Evolutionary conservation across 768 basidiomycete species (phyloP).

Genomic region (Termitomyces sp.): DNA sequence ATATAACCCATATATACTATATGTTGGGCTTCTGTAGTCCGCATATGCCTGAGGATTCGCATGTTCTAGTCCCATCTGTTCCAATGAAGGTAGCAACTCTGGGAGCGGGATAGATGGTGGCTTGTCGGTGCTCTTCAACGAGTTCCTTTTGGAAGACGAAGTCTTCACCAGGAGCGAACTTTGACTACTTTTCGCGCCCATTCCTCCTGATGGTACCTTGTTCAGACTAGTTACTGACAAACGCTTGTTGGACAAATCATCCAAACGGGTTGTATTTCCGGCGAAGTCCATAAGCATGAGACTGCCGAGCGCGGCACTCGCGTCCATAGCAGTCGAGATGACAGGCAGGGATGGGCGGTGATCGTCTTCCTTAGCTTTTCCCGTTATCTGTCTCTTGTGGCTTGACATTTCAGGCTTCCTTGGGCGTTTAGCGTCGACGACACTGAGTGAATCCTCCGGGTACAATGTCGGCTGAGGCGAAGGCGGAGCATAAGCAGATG

Average conservation of each 20-base stretch:
- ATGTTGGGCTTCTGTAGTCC: constrained; percentile 74
- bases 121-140: constrained; percentile 40
- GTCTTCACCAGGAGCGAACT: background rate
- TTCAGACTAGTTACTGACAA: constrained; percentile 20
- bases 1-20: constrained; percentile 77
- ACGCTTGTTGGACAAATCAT: constrained; percentile 6
- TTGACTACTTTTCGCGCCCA: background rate
- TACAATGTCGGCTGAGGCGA: constrained; percentile 61
- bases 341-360: constrained; percentile 16
- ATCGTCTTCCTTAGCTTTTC: constrained; percentile 16
- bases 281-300: constrained; percentile 60
- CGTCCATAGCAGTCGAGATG: constrained; percentile 27
- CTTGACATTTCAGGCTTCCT: constrained; percentile 11
- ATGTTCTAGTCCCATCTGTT: constrained; percentile 74
- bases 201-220: constrained; percentile 18
- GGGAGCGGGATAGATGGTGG: constrained; percentile 81
- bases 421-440: constrained; percentile 33
- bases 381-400: constrained; percentile 6
- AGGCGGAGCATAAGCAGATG: constrained; percentile 27
- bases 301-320: constrained; percentile 46
- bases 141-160: constrained; percentile 1
- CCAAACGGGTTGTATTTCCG: constrained; percentile 3
- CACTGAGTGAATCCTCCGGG: constrained; percentile 69
- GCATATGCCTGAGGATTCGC: constrained; percentile 55
- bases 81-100: constrained; percentile 63